Conservation (phyloP, 306 rosid genomes). For the Astragalus glycyphyllos region DNA sequence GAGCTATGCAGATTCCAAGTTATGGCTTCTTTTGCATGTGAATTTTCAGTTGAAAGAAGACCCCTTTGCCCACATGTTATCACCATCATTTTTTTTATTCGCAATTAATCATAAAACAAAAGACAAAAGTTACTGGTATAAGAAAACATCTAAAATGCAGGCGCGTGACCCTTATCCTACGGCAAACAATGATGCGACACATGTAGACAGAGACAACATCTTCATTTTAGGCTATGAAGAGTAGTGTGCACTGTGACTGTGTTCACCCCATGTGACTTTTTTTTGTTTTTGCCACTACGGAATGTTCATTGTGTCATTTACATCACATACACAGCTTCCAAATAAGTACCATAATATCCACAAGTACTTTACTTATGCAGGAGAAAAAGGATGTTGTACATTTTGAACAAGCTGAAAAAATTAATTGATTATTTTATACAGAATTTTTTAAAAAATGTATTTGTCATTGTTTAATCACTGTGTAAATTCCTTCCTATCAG, state of each 20-base stretch:
- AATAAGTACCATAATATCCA: conserved; percentile 35
- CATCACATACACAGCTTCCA: conserved; percentile 32
- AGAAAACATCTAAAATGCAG: conserved; percentile 8
- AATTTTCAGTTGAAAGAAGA: conserved; percentile 38
- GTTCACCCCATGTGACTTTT: conserved; percentile 42
- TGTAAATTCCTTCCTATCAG: not conserved
- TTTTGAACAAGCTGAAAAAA: conserved; percentile 1
- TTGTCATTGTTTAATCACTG: not conserved
- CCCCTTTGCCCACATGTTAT: conserved; percentile 24
- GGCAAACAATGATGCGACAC: conserved; percentile 26
- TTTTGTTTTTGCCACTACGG: conserved; percentile 40
- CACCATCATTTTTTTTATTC: conserved; percentile 25
- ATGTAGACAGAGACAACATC: conserved; percentile 28
- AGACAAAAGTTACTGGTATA: too few species aligned
- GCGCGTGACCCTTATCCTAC: conserved; percentile 34
- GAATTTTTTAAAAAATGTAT: not conserved
- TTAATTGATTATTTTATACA: not conserved
- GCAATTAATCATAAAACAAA: conserved; percentile 9
- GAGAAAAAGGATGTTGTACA: conserved; percentile 1
- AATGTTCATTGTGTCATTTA: conserved; percentile 45
- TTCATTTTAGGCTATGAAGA: conserved; percentile 35
- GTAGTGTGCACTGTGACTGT: too few species aligned
- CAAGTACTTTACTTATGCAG: conserved; percentile 20
- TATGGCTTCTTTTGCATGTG: conserved; percentile 51
- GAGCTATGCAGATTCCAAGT: conserved; percentile 31